Percentiles rank a stretch among this genome's conserved stretches.
Evolutionary conservation across 805 yeast species (phyloP).

Genomic region (Pachysolen tannophilus): DNA sequence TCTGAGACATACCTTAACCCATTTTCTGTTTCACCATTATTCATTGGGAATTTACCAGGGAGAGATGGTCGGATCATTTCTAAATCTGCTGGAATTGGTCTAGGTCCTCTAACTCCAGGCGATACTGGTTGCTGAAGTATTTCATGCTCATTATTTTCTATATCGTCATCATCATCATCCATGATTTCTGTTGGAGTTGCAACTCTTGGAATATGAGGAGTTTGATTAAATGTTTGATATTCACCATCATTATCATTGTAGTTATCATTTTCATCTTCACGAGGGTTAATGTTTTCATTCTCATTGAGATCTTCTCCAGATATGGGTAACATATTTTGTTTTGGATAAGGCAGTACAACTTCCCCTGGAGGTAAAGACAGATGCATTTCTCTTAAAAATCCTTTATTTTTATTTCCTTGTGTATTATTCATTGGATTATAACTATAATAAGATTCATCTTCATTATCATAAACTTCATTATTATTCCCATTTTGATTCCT

Average conservation of each 20-base stretch:
- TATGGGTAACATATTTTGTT: too few relatives aligned
- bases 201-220: constrained; percentile 8
- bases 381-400: too few relatives aligned
- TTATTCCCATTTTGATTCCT: neutral
- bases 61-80: neutral
- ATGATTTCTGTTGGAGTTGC: constrained; percentile 2
- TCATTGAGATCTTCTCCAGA: neutral
- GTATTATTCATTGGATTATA: constrained; percentile 6
- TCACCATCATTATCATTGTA: neutral
- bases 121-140: neutral
- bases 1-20: neutral
- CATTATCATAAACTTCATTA: neutral
- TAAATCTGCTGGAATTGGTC: constrained; percentile 5
- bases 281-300: neutral
- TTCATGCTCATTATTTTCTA: neutral
- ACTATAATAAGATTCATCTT: constrained; percentile 6
- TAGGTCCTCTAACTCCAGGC: constrained; percentile 6
- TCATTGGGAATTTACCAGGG: neutral
- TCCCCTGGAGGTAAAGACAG: constrained; percentile 1
- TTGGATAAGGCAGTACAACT: constrained; percentile 5
- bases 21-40: neutral
- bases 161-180: constrained; percentile 3
- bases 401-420: neutral
- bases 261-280: neutral
- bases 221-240: neutral